Evolutionary conservation across 768 basidiomycete genomes (phyloP).

Genomic region (Hydnomerulius pinastri): DNA sequence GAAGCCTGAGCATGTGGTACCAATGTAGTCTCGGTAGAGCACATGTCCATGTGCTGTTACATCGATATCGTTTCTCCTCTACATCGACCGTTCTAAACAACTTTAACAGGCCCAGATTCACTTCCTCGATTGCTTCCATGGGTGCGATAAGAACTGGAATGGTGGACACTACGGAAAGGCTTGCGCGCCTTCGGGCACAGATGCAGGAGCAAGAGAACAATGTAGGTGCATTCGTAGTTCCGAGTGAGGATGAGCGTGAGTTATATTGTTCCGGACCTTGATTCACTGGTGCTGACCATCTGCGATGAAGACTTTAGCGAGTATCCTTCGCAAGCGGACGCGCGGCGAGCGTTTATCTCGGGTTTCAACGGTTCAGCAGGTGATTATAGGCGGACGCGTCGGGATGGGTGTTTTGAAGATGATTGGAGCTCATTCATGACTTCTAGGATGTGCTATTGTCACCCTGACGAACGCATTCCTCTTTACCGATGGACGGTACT

Average conservation of each 20-base stretch:
- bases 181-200: constrained; percentile 64
- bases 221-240: constrained; percentile 78
- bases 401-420: background rate
- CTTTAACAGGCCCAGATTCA: constrained; percentile 7
- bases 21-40: constrained; percentile 10
- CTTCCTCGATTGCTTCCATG: constrained; percentile 33
- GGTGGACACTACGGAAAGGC: constrained; percentile 63
- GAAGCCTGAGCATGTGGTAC: constrained; percentile 33
- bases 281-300: background rate
- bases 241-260: constrained; percentile 92
- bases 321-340: constrained; percentile 83
- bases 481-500: constrained; percentile 97
- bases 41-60: constrained; percentile 7
- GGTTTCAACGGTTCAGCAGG: constrained; percentile 96
- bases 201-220: constrained; percentile 58
- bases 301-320: constrained; percentile 76
- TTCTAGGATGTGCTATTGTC: constrained; percentile 72
- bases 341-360: constrained; percentile 84
- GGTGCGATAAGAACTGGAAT: constrained; percentile 38
- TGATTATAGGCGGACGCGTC: constrained; percentile 32
- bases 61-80: constrained; percentile 25
- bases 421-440: constrained; percentile 8
- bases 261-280: constrained; percentile 10
- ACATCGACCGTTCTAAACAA: constrained; percentile 1
- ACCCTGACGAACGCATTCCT: constrained; percentile 71